phyloP scores from a whole-genome alignment of 345 rosid genomes.

The Zanthoxylum bungeanum region DNA sequence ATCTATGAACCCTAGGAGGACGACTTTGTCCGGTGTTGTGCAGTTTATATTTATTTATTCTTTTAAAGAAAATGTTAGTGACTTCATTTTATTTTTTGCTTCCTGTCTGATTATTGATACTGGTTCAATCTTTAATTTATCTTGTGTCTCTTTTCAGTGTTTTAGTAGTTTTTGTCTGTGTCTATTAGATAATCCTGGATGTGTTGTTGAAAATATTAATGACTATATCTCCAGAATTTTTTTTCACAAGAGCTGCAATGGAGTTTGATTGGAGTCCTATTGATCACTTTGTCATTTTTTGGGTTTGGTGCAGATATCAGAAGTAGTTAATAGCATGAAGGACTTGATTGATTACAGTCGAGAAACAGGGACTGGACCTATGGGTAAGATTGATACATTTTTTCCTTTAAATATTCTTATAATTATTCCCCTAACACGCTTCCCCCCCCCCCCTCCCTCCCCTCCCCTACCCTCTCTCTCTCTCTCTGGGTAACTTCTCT shows the following conservation, averaged over 20 bases:
- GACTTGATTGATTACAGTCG: conserved; percentile 98
- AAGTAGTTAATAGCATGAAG: conserved; percentile 98
- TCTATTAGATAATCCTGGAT: background rate
- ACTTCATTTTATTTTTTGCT: background rate
- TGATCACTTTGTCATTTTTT: background rate
- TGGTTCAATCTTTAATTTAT: background rate
- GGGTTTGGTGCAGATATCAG: conserved; percentile 61
- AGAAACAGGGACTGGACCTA: conserved; percentile 89
- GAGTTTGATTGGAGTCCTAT: background rate
- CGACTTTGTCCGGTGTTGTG: no score
- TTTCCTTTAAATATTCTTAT: background rate
- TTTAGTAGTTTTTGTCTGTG: background rate
- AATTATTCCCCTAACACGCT: no score
- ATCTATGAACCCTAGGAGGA: no score
- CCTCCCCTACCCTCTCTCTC: no score
- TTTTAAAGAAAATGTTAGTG: no score
- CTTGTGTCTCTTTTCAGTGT: background rate
- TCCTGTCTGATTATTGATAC: background rate
- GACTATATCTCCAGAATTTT: no score
- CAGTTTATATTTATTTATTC: no score
- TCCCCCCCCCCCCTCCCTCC: no score
- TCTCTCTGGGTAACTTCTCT: background rate
- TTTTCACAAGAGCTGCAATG: background rate
- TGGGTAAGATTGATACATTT: conserved; percentile 58
- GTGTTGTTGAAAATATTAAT: background rate